Percentiles rank a stretch among this genome's conserved stretches.
Evolutionary conservation across 2,329 filamentous ascomycete genomes (phyloP).

Genomic region (Myriosclerotinia curreyana): DNA sequence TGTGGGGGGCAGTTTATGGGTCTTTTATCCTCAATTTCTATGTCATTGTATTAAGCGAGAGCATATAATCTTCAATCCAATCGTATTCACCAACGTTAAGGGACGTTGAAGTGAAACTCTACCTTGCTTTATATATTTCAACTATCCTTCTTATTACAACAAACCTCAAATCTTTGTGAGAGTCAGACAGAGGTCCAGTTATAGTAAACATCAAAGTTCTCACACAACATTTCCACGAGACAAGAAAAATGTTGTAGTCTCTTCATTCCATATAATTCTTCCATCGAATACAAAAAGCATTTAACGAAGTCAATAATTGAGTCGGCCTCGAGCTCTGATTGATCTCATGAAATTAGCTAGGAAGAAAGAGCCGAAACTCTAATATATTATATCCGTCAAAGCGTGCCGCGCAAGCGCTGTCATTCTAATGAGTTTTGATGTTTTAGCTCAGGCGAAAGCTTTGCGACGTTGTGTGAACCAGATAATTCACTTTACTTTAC

Average conservation of each 20-base stretch:
- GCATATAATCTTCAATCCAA: neutral
- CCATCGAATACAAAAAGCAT: neutral
- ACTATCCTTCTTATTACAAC: neutral
- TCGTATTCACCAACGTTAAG: neutral
- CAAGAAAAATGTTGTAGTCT: neutral
- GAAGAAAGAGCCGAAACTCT: neutral
- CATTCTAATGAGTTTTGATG: slow-evolving; percentile 2
- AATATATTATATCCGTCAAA: slow-evolving; percentile 1
- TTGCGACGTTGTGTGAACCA: neutral
- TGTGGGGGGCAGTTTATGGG: neutral
- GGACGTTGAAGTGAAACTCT: neutral
- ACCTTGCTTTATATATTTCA: neutral
- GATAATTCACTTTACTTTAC: neutral
- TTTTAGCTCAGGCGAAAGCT: neutral
- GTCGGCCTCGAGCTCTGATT: neutral
- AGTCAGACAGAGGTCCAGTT: neutral
- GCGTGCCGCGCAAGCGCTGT: slow-evolving; percentile 12
- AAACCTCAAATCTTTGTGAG: neutral
- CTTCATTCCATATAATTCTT: neutral
- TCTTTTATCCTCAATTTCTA: too few species aligned
- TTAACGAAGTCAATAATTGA: neutral
- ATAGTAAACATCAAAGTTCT: neutral
- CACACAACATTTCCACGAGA: neutral
- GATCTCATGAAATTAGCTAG: neutral
- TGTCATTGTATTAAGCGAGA: neutral